Evolutionary conservation across 2,329 filamentous ascomycete species (phyloP), one percentile per base, ranked within the genome.

Genomic region (Alternaria incomplexa): DNA sequence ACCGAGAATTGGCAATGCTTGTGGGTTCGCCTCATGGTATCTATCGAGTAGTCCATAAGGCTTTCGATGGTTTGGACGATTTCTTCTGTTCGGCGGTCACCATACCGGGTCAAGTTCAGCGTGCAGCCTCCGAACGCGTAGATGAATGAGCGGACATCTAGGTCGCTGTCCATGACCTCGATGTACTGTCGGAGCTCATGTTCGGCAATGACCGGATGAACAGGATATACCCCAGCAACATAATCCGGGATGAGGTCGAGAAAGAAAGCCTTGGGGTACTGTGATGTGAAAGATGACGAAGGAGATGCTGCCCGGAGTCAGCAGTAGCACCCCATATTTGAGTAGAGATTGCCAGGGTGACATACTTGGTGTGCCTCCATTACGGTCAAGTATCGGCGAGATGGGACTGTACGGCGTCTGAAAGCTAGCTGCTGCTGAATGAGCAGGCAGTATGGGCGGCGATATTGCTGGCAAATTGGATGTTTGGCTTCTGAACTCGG

Each of bases 81-180:
- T 40, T 77, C 70, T 9, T 73, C 70, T 7, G 76, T 79, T 64
- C 77, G 51, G 65, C 71, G 66, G 63, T 75, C 60, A 64, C 75
- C 69, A 54, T 76, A 70, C 59, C 76, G 74, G 1, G 82, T 82
- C 28, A 85, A 71, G 51, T 83, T 81, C 15, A 84, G 75, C 0
- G 83, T 85, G 13, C 82, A 80, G 7, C 79, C 83, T 2, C 81
- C 82, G 63, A 82, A 84, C 5, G 81, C 78, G 65, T 82, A 82
- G 25, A 84, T 73, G 54, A 85, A 83, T 0, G 83, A 80, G 10
- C 76, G 76, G 2, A 79, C 74, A 28, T 82, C 81, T 32, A 72
- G 70, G 26, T 81, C 77, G 1, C 68, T 66, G 52, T 81, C 70
- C 80, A 84, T 84, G 56, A 26, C 69, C 60, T 70, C 56, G 28